Conservation (phyloP, 352 stramenopile species). For the Thraustochytrium striatum region DNA sequence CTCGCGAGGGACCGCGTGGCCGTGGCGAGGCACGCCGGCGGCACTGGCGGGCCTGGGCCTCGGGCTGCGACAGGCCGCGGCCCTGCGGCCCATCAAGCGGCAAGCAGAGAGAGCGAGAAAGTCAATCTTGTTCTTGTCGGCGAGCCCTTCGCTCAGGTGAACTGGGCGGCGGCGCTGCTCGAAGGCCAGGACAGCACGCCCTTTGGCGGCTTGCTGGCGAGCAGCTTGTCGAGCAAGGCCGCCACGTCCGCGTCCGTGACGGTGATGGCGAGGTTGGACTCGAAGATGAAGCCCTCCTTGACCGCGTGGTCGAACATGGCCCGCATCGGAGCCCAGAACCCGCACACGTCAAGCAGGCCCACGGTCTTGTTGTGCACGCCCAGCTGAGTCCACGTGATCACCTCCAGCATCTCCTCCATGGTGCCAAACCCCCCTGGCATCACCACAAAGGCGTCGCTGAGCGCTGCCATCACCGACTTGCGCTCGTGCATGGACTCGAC, state of each 20-base stretch:
- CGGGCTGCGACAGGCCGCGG: too few relatives aligned
- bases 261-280: slow-evolving; percentile 38
- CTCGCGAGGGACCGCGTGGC: too few relatives aligned
- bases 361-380: slow-evolving; percentile 48
- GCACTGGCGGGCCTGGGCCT: too few relatives aligned
- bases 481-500: slow-evolving; percentile 51
- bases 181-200: too few relatives aligned
- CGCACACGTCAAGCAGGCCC: slow-evolving; percentile 48
- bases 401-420: slow-evolving; percentile 49
- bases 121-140: too few relatives aligned
- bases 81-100: too few relatives aligned
- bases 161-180: too few relatives aligned
- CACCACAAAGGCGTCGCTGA: slow-evolving; percentile 41
- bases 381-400: slow-evolving; percentile 50
- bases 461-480: slow-evolving; percentile 45
- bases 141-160: too few relatives aligned
- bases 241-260: slow-evolving; percentile 21
- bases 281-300: slow-evolving; percentile 45
- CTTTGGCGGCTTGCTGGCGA: slow-evolving; percentile 16
- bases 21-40: too few relatives aligned
- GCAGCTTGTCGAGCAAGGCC: slow-evolving; percentile 3
- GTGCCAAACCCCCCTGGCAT: slow-evolving; percentile 49
- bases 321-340: slow-evolving; percentile 42
- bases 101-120: too few relatives aligned
- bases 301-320: slow-evolving; percentile 30